Percentiles rank a stretch among this genome's conserved stretches.
These are phyloP conservation scores for Nakazawaea peltata DNA, from an alignment of 805 yeast genomes.

Conservation along the genomic window DNA sequence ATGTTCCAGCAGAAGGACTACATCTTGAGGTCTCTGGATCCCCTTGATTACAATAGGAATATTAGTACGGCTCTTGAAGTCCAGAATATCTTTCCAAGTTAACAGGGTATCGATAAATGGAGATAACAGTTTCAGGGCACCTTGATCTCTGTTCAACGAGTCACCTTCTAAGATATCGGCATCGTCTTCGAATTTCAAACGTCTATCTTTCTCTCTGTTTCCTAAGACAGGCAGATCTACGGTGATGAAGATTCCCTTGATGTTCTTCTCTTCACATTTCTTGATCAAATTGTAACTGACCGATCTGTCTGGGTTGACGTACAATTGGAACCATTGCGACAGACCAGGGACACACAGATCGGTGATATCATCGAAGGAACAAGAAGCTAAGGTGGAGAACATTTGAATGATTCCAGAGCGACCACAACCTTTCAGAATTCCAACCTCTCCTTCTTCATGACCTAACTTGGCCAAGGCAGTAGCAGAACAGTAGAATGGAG, in stretches of 20 bases:
- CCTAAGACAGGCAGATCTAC: slow-evolving; percentile 36
- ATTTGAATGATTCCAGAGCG: slow-evolving; percentile 42
- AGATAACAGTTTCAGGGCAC: slow-evolving; percentile 81
- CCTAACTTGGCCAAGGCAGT: slow-evolving; percentile 91
- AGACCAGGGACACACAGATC: slow-evolving; percentile 27
- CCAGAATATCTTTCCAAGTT: slow-evolving; percentile 15
- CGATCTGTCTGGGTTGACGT: slow-evolving; percentile 25
- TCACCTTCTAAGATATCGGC: slow-evolving; percentile 66
- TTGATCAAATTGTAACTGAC: slow-evolving; percentile 20
- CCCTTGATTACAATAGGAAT: slow-evolving; percentile 74
- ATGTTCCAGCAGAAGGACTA: slow-evolving; percentile 58
- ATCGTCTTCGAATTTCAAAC: slow-evolving; percentile 31
- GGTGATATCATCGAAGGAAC: slow-evolving; percentile 34
- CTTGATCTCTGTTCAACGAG: slow-evolving; percentile 55
- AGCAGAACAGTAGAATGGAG: slow-evolving; percentile 86
- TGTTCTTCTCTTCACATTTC: slow-evolving; percentile 22
- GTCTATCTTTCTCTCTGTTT: slow-evolving; percentile 35
- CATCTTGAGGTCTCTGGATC: slow-evolving; percentile 75
- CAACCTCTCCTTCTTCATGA: slow-evolving; percentile 87
- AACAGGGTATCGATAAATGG: slow-evolving; percentile 46
- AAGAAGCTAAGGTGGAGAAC: slow-evolving; percentile 38
- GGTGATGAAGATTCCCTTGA: slow-evolving; percentile 30
- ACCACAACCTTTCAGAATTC: slow-evolving; percentile 74
- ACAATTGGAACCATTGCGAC: slow-evolving; percentile 35
- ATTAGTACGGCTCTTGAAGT: slow-evolving; percentile 14